Evolutionary conservation across 768 basidiomycete genomes (phyloP).

Genomic region (Pleurotus pulmonarius): DNA sequence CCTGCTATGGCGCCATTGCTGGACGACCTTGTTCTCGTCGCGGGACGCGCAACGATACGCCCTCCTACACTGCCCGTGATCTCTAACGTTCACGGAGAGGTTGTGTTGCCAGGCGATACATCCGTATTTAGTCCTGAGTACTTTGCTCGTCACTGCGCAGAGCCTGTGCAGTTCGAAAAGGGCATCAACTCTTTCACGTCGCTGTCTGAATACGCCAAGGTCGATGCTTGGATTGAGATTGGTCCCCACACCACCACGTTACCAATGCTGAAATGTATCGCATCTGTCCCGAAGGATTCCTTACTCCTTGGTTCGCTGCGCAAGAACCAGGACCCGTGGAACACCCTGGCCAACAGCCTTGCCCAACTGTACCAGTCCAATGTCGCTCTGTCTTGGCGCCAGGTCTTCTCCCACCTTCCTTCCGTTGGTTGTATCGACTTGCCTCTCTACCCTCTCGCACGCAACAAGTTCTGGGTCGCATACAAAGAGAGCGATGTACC

Average conservation of each 20-base stretch:
- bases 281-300: slow-evolving; percentile 23
- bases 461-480: slow-evolving; percentile 53
- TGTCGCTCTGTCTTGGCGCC: slow-evolving; percentile 48
- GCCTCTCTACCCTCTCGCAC: slow-evolving; percentile 62
- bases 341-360: slow-evolving; percentile 41
- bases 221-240: slow-evolving; percentile 60
- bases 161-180: slow-evolving; percentile 53
- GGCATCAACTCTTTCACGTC: slow-evolving; percentile 41
- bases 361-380: slow-evolving; percentile 42
- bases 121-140: slow-evolving; percentile 46
- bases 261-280: slow-evolving; percentile 49
- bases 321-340: slow-evolving; percentile 39
- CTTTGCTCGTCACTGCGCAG: slow-evolving; percentile 53
- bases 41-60: slow-evolving; percentile 30
- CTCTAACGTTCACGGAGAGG: slow-evolving; percentile 56
- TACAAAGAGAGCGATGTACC: slow-evolving; percentile 27
- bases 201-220: slow-evolving; percentile 17
- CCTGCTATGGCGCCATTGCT: slow-evolving; percentile 57
- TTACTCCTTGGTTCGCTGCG: slow-evolving; percentile 49
- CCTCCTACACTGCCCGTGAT: slow-evolving; percentile 55
- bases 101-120: slow-evolving; percentile 50
- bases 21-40: slow-evolving; percentile 40
- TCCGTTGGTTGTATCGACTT: slow-evolving; percentile 42
- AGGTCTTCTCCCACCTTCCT: slow-evolving; percentile 44
- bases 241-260: slow-evolving; percentile 59